Evolutionary conservation across 2,329 filamentous ascomycete genomes (phyloP), one percentile per base, ranked within the genome.

Genomic region (Fusarium mangiferae): DNA sequence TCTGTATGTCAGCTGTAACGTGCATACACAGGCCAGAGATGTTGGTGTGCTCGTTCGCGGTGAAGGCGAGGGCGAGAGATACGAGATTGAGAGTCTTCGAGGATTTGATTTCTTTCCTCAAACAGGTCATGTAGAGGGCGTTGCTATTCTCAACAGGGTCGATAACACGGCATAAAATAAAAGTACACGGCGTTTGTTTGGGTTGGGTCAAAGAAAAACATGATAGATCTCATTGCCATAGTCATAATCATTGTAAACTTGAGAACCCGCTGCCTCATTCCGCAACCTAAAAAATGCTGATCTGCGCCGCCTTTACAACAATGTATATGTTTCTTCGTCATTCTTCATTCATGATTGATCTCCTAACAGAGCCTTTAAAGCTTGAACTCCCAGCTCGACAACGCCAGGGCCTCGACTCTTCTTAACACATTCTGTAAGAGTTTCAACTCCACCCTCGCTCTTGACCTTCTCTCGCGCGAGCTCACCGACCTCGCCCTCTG

Each of bases 71-170:
- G 82, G 82, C 58, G 83, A 83, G 28, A 84, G 87, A 70, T 99
- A 98, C 83, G 90, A 92, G 82, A 93, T 99, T 80, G 96, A 98
- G 87, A 97, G 93, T 80, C 83, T 99, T 52, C 88, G 93, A 54
- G 96, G 96, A 0, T 98, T 98, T 80, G 96, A 99, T 81, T 98
- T 99, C 83, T 99, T 99, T 83, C 96, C 96, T 18, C 96, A 98
- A 83, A 93, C 91, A 26, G 87, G 89, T 3, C 91, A 93, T 78
- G 91, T 93, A 1, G 91, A 93, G 80, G 90, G 91, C 51, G 90
- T 92, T 45, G 90, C 90, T 9, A 88, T 92, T 39, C 80, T 93
- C 76, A 92, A 89, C 74, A 84, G 89, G 72, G 85, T 89, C 20
- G 88, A 80, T 66, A 68, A 60, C 62, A 68, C 71, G 58, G 70